A percentile compares a stretch with the other conserved stretches of the same genome.
These are phyloP conservation scores for Phylloporus sp. DNA, from an alignment of 1,284 basidiomycete genomes.

Conservation along the genomic window DNA sequence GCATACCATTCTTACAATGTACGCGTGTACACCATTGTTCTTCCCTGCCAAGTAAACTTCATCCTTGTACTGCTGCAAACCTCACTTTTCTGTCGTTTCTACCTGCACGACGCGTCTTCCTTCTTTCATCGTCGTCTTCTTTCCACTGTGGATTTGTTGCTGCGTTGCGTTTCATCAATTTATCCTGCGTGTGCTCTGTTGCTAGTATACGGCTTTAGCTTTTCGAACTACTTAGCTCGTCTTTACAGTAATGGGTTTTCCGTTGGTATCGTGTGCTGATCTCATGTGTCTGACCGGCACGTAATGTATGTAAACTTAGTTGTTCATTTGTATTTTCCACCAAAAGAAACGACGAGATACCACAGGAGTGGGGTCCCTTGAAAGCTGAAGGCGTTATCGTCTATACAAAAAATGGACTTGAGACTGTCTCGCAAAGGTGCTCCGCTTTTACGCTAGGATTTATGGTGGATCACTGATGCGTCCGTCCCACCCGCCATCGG, in stretches of 20 bases:
- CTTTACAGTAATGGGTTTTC: conserved; percentile 30
- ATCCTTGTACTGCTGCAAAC: conserved; percentile 19
- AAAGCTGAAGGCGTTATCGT: no score
- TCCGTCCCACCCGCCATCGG: not conserved
- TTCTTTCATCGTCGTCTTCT: conserved; percentile 3
- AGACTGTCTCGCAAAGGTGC: no score
- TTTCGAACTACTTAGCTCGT: conserved; percentile 25
- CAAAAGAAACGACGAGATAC: no score
- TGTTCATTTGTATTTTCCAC: not conserved
- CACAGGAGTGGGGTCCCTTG: no score
- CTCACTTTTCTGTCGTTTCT: not conserved
- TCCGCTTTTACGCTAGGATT: no score
- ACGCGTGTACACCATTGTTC: conserved; percentile 23
- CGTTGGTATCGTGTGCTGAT: conserved; percentile 9
- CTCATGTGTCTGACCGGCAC: not conserved
- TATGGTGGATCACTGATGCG: no score
- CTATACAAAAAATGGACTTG: no score
- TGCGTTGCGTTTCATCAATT: conserved; percentile 18
- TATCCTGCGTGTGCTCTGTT: conserved; percentile 10
- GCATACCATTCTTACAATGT: conserved; percentile 32
- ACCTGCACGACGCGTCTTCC: conserved; percentile 8
- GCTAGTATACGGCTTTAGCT: conserved; percentile 6
- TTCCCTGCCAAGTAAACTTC: conserved; percentile 22
- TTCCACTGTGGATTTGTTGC: conserved; percentile 19
- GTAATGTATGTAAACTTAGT: not conserved